phyloP scores from a whole-genome alignment of 805 yeast genomes.

The Pichia manshurica region DNA sequence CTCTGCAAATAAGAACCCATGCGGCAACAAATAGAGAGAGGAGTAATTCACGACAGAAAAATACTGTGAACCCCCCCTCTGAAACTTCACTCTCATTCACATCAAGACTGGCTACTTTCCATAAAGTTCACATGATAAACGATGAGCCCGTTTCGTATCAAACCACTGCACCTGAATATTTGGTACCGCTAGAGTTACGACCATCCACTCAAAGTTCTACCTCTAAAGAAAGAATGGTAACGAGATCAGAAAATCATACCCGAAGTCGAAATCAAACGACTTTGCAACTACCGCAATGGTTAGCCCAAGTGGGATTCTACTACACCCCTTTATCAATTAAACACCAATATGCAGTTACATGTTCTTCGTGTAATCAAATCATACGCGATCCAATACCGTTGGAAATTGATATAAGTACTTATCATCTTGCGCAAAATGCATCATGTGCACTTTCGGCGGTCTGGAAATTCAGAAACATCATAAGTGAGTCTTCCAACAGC shows the following conservation, averaged over 20 bases:
- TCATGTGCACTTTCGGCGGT: conserved; percentile 10
- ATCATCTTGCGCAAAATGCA: conserved; percentile 6
- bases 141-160: conserved; percentile 11
- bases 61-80: no score
- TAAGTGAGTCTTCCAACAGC: neutral
- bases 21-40: no score
- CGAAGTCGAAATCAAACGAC: neutral
- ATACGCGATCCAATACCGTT: conserved; percentile 8
- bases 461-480: conserved; percentile 10
- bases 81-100: conserved; percentile 4
- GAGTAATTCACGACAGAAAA: no score
- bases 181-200: conserved; percentile 4
- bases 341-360: conserved; percentile 9
- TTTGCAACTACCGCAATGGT: conserved; percentile 8
- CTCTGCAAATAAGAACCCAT: no score
- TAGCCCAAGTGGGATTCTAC: conserved; percentile 12
- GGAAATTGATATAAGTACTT: conserved; percentile 3
- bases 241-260: no score
- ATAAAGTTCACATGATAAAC: conserved; percentile 1
- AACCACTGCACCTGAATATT: neutral
- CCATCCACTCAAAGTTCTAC: neutral
- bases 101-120: conserved; percentile 6
- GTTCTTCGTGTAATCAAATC: conserved; percentile 8
- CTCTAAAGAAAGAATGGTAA: no score
- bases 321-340: conserved; percentile 12